Percentiles rank a stretch among this genome's conserved stretches.
phyloP scores from a whole-genome alignment of 2,329 filamentous ascomycete species.

The Dothideomycetes sp. region DNA sequence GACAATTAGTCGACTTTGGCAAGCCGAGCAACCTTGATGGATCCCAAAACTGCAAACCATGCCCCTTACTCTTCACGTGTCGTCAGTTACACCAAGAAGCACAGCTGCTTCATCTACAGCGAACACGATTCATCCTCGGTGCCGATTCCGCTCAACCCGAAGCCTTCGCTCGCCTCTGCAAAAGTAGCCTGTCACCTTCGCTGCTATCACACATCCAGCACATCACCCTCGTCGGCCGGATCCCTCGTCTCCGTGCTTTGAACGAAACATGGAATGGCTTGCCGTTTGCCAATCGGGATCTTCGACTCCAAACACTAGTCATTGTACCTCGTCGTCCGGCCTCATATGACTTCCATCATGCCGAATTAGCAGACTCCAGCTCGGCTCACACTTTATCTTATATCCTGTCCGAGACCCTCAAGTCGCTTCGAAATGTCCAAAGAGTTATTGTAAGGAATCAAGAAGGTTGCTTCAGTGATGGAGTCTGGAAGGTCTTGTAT shows the following conservation, averaged over 20 bases:
- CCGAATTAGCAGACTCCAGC: constrained; percentile 27
- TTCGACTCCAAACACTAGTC: constrained; percentile 25
- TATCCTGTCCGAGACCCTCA: constrained; percentile 15
- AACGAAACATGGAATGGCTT: constrained; percentile 28
- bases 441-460: constrained; percentile 24
- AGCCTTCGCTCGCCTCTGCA: constrained; percentile 20
- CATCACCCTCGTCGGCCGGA: constrained; percentile 26
- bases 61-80: constrained; percentile 9
- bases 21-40: constrained; percentile 1
- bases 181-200: constrained; percentile 17
- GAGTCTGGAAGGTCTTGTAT: constrained; percentile 28
- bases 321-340: constrained; percentile 24
- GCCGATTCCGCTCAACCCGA: constrained; percentile 21
- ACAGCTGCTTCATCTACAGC: constrained; percentile 23
- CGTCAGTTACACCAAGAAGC: constrained; percentile 12
- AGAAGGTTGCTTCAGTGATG: constrained; percentile 24
- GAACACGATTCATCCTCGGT: constrained; percentile 22
- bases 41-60: not conserved
- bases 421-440: constrained; percentile 21
- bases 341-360: constrained; percentile 18
- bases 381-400: constrained; percentile 23
- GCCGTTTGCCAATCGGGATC: constrained; percentile 25
- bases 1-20: constrained; percentile 5
- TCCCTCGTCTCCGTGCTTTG: constrained; percentile 24
- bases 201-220: constrained; percentile 22